Conservation (phyloP, 345 rosid species). For the Lepidium sativum region DNA sequence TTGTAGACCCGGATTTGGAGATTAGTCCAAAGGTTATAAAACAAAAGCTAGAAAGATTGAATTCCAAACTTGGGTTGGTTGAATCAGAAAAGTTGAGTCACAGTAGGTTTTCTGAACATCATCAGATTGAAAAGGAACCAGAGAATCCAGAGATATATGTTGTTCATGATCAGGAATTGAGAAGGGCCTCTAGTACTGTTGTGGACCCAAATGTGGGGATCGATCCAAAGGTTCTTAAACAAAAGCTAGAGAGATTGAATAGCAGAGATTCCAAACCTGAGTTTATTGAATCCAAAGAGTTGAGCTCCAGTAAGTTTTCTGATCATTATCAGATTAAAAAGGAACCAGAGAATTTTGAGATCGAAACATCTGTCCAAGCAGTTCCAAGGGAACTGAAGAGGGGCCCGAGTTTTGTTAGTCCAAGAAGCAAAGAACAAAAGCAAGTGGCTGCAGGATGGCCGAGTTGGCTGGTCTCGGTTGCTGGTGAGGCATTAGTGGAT, state of each 20-base stretch:
- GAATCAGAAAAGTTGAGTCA: conserved; percentile 45
- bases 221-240: no score
- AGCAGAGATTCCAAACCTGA: conserved; percentile 42
- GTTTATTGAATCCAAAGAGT: conserved; percentile 41
- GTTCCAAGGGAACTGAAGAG: conserved; percentile 10
- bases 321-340: conserved; percentile 47
- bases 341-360: conserved; percentile 6
- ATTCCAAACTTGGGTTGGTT: conserved; percentile 39
- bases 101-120: conserved; percentile 35
- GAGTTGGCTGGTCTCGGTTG: conserved; percentile 67
- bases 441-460: conserved; percentile 69
- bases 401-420: neutral
- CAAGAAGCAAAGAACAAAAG: conserved; percentile 40
- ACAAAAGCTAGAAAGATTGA: conserved; percentile 32
- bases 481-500: conserved; percentile 76
- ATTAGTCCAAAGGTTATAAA: conserved; percentile 47
- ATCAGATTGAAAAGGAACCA: conserved; percentile 39
- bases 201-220: no score
- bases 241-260: neutral
- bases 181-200: no score
- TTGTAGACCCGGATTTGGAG: neutral
- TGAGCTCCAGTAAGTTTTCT: conserved; percentile 35
- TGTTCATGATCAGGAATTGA: no score
- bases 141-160: neutral
- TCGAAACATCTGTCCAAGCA: neutral